Conservation (phyloP, 2,329 filamentous ascomycete genomes). For the Ophiosphaerella korrae region DNA sequence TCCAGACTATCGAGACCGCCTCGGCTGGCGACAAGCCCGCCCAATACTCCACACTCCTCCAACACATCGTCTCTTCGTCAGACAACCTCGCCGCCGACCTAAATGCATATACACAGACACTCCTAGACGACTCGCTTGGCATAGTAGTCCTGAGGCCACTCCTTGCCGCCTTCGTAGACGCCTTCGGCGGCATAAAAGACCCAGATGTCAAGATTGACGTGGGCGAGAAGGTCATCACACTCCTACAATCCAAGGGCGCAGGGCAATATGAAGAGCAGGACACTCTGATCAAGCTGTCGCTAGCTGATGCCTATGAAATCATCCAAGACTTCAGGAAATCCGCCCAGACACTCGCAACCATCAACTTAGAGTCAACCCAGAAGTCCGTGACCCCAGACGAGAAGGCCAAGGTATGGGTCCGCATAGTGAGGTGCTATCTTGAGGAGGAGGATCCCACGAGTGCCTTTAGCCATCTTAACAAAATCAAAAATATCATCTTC, state of each 20-base stretch:
- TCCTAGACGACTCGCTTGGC: slow-evolving; percentile 72
- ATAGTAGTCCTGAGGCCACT: slow-evolving; percentile 77
- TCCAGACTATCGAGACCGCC: slow-evolving; percentile 57
- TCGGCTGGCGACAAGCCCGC: slow-evolving; percentile 58
- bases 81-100: slow-evolving; percentile 64
- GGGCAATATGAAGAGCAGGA: slow-evolving; percentile 82
- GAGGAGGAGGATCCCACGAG: slow-evolving; percentile 89
- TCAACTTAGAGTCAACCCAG: slow-evolving; percentile 88
- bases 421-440: slow-evolving; percentile 91
- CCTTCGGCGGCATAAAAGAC: slow-evolving; percentile 65
- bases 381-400: slow-evolving; percentile 81
- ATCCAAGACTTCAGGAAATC: slow-evolving; percentile 81
- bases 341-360: slow-evolving; percentile 77
- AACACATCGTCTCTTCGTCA: slow-evolving; percentile 57
- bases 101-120: slow-evolving; percentile 68
- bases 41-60: slow-evolving; percentile 63
- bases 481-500: slow-evolving; percentile 90
- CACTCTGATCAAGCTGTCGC: slow-evolving; percentile 75
- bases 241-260: slow-evolving; percentile 69
- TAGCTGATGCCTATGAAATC: slow-evolving; percentile 81
- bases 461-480: slow-evolving; percentile 88
- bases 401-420: slow-evolving; percentile 85
- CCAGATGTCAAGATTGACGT: slow-evolving; percentile 74
- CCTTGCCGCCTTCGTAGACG: slow-evolving; percentile 68
- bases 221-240: slow-evolving; percentile 72